phyloP scores from a whole-genome alignment of 768 basidiomycete species.

The Tylopilus plumbeoviolaceoides region DNA sequence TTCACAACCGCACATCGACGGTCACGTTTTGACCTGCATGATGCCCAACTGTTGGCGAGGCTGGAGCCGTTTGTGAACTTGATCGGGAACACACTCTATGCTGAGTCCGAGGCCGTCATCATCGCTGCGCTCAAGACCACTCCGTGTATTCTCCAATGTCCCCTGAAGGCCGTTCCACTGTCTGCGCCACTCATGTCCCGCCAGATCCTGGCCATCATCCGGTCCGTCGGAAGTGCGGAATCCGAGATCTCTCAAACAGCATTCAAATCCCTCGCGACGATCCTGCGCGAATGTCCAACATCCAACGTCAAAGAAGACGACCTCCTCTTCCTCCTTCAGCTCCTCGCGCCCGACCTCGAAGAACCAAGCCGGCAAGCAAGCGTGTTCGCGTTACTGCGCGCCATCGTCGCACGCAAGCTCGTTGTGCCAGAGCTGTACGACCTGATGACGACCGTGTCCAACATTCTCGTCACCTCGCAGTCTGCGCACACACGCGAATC shows the following conservation, averaged over 20 bases:
- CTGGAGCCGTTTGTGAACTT: conserved; percentile 82
- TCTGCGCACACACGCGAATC: conserved; percentile 88
- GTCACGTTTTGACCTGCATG: conserved; percentile 80
- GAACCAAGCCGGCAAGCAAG: conserved; percentile 81
- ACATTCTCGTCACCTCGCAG: conserved; percentile 91
- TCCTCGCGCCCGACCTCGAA: conserved; percentile 86
- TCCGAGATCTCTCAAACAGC: conserved; percentile 87
- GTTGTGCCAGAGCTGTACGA: conserved; percentile 97
- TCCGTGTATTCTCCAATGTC: conserved; percentile 78
- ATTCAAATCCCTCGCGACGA: conserved; percentile 77
- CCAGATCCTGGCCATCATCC: conserved; percentile 81
- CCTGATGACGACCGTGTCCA: conserved; percentile 88
- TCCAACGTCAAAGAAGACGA: conserved; percentile 88
- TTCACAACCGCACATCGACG: conserved; percentile 85
- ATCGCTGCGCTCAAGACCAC: conserved; percentile 73
- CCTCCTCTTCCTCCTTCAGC: conserved; percentile 78
- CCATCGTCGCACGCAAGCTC: conserved; percentile 87
- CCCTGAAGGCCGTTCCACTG: conserved; percentile 67
- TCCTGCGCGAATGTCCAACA: conserved; percentile 84
- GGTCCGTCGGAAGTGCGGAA: conserved; percentile 79
- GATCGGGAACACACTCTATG: conserved; percentile 91
- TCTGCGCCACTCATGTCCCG: conserved; percentile 79
- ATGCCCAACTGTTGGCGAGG: conserved; percentile 69
- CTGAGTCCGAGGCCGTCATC: conserved; percentile 71
- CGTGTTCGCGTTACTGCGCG: conserved; percentile 84